Base-by-base conservation (phyloP, 2,329 filamentous ascomycete genomes). In the Pyrenophora graminea region DNA sequence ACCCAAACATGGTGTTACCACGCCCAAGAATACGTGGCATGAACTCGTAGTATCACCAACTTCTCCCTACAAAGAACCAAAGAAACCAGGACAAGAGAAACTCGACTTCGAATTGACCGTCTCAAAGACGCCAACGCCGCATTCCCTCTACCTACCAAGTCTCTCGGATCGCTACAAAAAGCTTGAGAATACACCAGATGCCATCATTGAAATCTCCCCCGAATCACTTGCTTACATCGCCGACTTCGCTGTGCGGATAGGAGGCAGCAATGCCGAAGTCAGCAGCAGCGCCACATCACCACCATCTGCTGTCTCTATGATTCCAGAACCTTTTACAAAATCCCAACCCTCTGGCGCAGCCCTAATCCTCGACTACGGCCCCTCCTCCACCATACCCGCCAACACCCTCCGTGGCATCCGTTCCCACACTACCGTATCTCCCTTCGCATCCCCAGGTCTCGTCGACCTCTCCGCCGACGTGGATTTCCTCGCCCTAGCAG, bases 301-400 rank as follows among this genome's bases (percentile, higher is more conserved):
- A 39, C 34, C 46, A 88, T 88, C 48, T 64, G 70, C 15, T 65
- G 58, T 21, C 17, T 46, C 66, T 4, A 54, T 59, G 5, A 31
- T 6, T 9, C 27, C 31, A 17, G 48, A 56, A 1, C 21, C 51
- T 2, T 65, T 79, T 5, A 76, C 80, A 0, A 92, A 90, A 68
- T 61, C 78, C 0, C 70, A 69, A 1, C 85, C 92, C 1, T 87
- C 86, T 0, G 94, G 94, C 42, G 94, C 92, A 7, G 94, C 93
- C 1, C 80, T 99, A n/a, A 90, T 99, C 62, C 85, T 99, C 39
- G 94, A 99, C 77, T 99, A 99, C 75, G 94, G 94, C 15, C 89
- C 93, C 4, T 74, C 85, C 3, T 80, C 85, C 51, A 89, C 83
- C 0, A 86, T 99, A 41, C 94, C 94, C 2, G 79, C 89, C 53